Percentiles rank a stretch among this genome's conserved stretches.
Conservation (phyloP, 2,329 filamentous ascomycete genomes). For the Colletotrichum chlorophyti region DNA sequence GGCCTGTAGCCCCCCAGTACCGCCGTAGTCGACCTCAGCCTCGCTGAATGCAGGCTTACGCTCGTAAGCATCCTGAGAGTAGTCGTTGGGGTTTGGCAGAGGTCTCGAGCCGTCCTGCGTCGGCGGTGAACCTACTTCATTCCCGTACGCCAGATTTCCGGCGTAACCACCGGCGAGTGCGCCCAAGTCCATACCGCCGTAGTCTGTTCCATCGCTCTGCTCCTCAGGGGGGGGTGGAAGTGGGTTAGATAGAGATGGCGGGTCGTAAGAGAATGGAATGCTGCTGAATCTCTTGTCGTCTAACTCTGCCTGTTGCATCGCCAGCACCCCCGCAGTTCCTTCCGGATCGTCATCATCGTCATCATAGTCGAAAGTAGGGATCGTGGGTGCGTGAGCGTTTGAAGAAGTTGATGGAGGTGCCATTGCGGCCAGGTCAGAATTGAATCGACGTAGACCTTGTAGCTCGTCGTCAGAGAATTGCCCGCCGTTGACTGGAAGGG, state of each 20-base stretch:
- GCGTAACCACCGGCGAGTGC: conserved; percentile 76
- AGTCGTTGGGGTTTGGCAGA: conserved; percentile 52
- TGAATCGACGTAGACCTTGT: conserved; percentile 55
- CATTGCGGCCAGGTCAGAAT: conserved; percentile 52
- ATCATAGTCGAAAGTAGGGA: conserved; percentile 46
- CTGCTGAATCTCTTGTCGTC: conserved; percentile 72
- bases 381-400: conserved; percentile 46
- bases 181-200: conserved; percentile 74
- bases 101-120: conserved; percentile 53
- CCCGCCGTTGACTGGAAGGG: conserved; percentile 51
- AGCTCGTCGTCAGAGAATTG: conserved; percentile 53
- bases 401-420: conserved; percentile 48
- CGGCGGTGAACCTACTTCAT: conserved; percentile 50
- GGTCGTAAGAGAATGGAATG: conserved; percentile 51
- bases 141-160: conserved; percentile 58
- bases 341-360: conserved; percentile 87
- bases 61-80: conserved; percentile 44
- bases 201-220: conserved; percentile 75
- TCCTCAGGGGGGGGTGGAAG: conserved; percentile 59
- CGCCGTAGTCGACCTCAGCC: conserved; percentile 83
- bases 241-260: conserved; percentile 39
- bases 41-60: conserved; percentile 54
- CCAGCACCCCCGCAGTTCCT: conserved; percentile 81
- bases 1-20: conserved; percentile 86
- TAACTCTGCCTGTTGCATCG: conserved; percentile 84